Conservation (phyloP, 164 flowering plant genomes). For the Houttuynia cordata region DNA sequence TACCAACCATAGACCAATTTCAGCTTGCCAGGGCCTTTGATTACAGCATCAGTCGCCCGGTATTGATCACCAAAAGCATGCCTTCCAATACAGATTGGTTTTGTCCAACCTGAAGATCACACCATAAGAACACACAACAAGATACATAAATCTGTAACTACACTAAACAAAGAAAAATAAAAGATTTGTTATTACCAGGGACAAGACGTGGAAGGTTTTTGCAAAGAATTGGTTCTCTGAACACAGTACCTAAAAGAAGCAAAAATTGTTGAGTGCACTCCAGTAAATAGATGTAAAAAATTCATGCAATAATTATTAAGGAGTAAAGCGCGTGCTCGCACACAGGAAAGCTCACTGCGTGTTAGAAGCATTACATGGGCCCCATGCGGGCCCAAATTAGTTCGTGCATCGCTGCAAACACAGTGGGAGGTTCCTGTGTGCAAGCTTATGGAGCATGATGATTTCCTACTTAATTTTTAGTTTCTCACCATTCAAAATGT, state of each 20-base stretch:
- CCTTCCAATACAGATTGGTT: conserved; percentile 96
- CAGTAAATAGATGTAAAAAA: no score
- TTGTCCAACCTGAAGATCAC: conserved; percentile 69
- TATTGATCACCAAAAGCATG: conserved; percentile 99
- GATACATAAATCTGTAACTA: background rate
- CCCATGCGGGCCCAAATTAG: no score
- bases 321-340: no score
- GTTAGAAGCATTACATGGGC: no score
- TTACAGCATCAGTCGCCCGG: conserved; percentile 82
- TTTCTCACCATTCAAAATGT: conserved; percentile 74
- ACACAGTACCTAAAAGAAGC: conserved; percentile 63
- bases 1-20: conserved; percentile 77
- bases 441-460: background rate
- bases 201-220: conserved; percentile 82
- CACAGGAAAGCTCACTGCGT: no score
- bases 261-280: no score
- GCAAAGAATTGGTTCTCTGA: conserved; percentile 96
- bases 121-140: background rate
- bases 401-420: no score
- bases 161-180: background rate
- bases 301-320: no score
- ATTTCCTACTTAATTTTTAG: background rate
- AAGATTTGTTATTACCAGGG: conserved; percentile 42
- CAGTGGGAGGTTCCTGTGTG: no score
- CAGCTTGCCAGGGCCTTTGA: conserved; percentile 84